Evolutionary conservation across 805 yeast species (phyloP).

Genomic region (Myxozyma neotropica): DNA sequence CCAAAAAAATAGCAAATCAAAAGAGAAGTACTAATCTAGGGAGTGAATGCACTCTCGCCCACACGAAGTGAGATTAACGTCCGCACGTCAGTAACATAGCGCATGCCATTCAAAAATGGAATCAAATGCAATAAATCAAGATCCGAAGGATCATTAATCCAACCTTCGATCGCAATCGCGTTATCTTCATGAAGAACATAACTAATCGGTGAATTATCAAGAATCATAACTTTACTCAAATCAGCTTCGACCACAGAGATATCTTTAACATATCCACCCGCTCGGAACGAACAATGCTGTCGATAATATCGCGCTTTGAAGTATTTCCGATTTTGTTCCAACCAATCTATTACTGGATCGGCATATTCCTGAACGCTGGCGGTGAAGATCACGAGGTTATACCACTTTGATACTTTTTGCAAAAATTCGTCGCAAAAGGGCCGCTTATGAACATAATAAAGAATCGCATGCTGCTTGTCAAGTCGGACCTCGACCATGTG

Average conservation of each 20-base stretch:
- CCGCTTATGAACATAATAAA: slow-evolving; percentile 87
- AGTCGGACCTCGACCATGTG: slow-evolving; percentile 82
- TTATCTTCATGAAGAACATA: slow-evolving; percentile 81
- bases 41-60: slow-evolving; percentile 32
- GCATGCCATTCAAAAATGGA: slow-evolving; percentile 75
- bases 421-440: slow-evolving; percentile 89
- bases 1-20: neutral
- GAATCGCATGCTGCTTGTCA: slow-evolving; percentile 65
- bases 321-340: slow-evolving; percentile 64
- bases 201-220: slow-evolving; percentile 93
- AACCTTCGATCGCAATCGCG: slow-evolving; percentile 92
- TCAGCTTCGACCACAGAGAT: slow-evolving; percentile 56
- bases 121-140: slow-evolving; percentile 75
- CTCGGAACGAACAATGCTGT: slow-evolving; percentile 68
- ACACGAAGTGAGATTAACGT: slow-evolving; percentile 61
- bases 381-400: slow-evolving; percentile 84
- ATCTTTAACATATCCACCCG: slow-evolving; percentile 88
- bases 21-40: neutral
- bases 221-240: slow-evolving; percentile 68
- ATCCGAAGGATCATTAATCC: slow-evolving; percentile 97
- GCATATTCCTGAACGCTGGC: slow-evolving; percentile 95
- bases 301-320: slow-evolving; percentile 71
- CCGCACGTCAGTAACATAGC: slow-evolving; percentile 84
- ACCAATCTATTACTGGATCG: slow-evolving; percentile 92
- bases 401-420: slow-evolving; percentile 80